Percentiles rank a stretch among this genome's conserved stretches.
phyloP scores from a whole-genome alignment of 192 early-diverging fungal genomes.

The Coemansia sp. region DNA sequence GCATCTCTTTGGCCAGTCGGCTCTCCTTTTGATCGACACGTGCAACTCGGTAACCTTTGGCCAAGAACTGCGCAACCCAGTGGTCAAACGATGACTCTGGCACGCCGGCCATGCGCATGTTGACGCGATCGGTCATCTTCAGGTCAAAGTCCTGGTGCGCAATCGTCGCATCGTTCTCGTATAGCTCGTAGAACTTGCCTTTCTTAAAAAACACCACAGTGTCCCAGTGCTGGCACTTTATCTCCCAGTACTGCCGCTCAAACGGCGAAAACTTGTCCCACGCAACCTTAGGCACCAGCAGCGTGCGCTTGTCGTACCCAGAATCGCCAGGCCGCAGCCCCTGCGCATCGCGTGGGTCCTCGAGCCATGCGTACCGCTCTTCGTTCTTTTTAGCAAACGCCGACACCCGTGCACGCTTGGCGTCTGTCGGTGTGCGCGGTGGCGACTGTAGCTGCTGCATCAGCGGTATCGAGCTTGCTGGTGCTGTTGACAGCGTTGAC shows the following conservation, averaged over 20 bases:
- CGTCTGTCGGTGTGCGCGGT: conserved; percentile 22
- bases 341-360: conserved; percentile 77
- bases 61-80: conserved; percentile 95
- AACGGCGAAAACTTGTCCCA: conserved; percentile 91
- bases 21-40: conserved; percentile 98
- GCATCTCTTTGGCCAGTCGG: conserved; percentile 88
- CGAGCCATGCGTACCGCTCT: conserved; percentile 83
- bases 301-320: conserved; percentile 90
- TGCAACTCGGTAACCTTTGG: conserved; percentile 93
- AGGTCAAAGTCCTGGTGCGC: conserved; percentile 95
- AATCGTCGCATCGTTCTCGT: conserved; percentile 97
- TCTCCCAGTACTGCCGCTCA: conserved; percentile 99
- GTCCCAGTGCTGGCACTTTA: conserved; percentile 92
- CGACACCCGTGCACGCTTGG: conserved; percentile 55
- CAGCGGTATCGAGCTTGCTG: conserved; percentile 18
- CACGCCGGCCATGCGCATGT: conserved; percentile 99
- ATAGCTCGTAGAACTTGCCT: conserved; percentile 99
- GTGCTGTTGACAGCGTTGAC: conserved; percentile 24
- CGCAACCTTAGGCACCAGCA: conserved; percentile 74
- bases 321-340: conserved; percentile 63
- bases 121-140: conserved; percentile 91
- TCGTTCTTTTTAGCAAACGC: conserved; percentile 86
- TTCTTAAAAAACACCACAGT: conserved; percentile 99
- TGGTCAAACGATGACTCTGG: conserved; percentile 92
- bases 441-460: conserved; percentile 14